Base-by-base conservation (phyloP, 306 rosid genomes). In the Senna siamea region DNA sequence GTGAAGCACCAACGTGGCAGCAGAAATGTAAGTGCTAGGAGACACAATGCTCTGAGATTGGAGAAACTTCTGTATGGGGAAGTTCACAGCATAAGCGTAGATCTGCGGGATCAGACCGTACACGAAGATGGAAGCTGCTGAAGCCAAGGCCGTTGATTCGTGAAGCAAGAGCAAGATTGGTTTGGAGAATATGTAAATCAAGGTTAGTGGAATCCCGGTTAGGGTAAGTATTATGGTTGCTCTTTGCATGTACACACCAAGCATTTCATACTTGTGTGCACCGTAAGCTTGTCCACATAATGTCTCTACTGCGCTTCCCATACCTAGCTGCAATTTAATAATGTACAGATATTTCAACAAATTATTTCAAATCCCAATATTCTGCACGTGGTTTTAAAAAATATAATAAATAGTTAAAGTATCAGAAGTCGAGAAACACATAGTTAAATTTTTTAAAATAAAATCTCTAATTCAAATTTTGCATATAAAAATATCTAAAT, bases 301-400 rank as follows among this genome's bases (percentile, higher is more conserved):
- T 0, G 95, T 91, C 79, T 91, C 97, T 66, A 89, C 97, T 0
- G 97, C 97, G 5, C 97, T 91, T 70, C 97, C 97, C 97, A 91
- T 91, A 0, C 97, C 97, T 18, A 91, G 74, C 94, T 91, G 84
- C 9, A 59, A 48, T 44, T 4, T 26, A 26, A 10, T 0, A 44
- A 9, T 4, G 17, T n/a, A 37, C 40, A 26, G 30, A 26, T 26
- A 1, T 26, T 26, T 26, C 30, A 26, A 26, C 1, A 26, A 26
- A 1, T 3, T 26, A 26, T 26, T 26, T 26, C 30, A 26, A 26
- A 26, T 26, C 3, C 30, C 30, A 1, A 26, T 3, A 26, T 26
- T 26, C 3, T 3, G 30, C 1, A 26, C 30, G 30, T 26, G 30
- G n/a, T n/a, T n/a, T n/a, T n/a, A n/a, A n/a, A n/a, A n/a, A n/a